Conservation (phyloP, 176 grass and related monocot species). For the Carex littledalei region DNA sequence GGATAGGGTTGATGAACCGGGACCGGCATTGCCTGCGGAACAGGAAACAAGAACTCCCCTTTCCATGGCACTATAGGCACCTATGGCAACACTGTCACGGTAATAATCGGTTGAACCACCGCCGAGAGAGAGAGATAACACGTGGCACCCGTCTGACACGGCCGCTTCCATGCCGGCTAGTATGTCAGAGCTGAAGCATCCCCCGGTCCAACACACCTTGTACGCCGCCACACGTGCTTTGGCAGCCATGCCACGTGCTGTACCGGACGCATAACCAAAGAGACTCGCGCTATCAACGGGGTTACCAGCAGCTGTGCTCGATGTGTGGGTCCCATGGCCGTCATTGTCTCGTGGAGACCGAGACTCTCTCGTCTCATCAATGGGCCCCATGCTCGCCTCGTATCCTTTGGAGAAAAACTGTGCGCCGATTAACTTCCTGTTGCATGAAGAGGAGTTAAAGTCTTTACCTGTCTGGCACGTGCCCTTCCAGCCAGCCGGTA, state of each 20-base stretch:
- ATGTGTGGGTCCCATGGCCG: slow-evolving; percentile 85
- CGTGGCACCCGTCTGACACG: slow-evolving; percentile 66
- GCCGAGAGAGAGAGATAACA: slow-evolving; percentile 83
- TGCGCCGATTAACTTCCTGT: slow-evolving; percentile 79
- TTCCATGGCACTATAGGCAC: slow-evolving; percentile 74
- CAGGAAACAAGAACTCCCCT: slow-evolving; percentile 73
- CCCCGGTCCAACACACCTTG: slow-evolving; percentile 93
- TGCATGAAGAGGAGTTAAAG: slow-evolving; percentile 59
- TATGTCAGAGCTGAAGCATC: slow-evolving; percentile 94
- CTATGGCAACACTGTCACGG: slow-evolving; percentile 78
- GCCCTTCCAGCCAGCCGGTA: slow-evolving; percentile 67
- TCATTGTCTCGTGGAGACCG: slow-evolving; percentile 68
- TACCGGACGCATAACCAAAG: slow-evolving; percentile 66
- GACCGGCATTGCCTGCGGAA: slow-evolving; percentile 77
- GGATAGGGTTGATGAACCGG: slow-evolving; percentile 46
- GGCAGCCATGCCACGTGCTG: slow-evolving; percentile 79
- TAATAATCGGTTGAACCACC: slow-evolving; percentile 62
- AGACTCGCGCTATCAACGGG: slow-evolving; percentile 42
- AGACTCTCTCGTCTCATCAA: slow-evolving; percentile 53
- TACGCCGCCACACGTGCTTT: slow-evolving; percentile 58
- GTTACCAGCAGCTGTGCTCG: slow-evolving; percentile 51
- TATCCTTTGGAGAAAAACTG: slow-evolving; percentile 66
- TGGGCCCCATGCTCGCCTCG: slow-evolving; percentile 72
- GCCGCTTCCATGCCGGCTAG: slow-evolving; percentile 76
- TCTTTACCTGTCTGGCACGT: slow-evolving; percentile 32